Percentiles rank a stretch among this genome's conserved stretches.
These are phyloP conservation scores for Ceratopteris richardii DNA, from an alignment of 75 land plant genomes.

Conservation along the genomic window DNA sequence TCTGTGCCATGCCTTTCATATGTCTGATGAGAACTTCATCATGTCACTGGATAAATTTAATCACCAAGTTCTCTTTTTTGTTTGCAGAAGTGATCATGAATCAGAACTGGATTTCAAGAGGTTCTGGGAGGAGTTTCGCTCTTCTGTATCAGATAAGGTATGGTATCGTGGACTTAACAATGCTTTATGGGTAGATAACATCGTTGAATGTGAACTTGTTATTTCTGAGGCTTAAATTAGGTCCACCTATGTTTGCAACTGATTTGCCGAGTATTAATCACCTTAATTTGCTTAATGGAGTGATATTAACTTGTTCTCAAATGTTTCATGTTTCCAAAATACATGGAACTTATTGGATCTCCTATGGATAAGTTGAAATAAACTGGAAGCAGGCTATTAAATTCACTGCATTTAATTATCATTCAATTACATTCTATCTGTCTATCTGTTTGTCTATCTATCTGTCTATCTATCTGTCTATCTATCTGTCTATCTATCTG, in stretches of 20 bases:
- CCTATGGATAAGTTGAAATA: no score
- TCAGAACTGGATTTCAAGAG: constrained; percentile 90
- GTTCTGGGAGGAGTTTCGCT: constrained; percentile 96
- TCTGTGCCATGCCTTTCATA: not conserved
- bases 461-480: no score
- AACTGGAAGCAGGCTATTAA: no score
- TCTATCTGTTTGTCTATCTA: no score
- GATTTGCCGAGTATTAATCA: no score
- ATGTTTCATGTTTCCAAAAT: no score
- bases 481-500: no score
- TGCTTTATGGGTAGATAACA: not conserved
- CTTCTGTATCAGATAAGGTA: constrained; percentile 85
- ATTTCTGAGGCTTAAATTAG: not conserved
- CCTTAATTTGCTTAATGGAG: no score
- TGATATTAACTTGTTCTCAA: no score
- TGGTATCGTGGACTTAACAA: not conserved
- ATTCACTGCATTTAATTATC: no score
- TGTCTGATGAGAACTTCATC: not conserved
- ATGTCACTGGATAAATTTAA: not conserved
- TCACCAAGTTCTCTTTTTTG: not conserved
- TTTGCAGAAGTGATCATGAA: constrained; percentile 72
- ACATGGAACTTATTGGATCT: no score
- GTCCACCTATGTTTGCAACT: not conserved
- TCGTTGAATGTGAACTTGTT: not conserved
- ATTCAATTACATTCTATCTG: no score